Conservation (phyloP, 208 protist genomes). For the Trypanosoma vivax region DNA sequence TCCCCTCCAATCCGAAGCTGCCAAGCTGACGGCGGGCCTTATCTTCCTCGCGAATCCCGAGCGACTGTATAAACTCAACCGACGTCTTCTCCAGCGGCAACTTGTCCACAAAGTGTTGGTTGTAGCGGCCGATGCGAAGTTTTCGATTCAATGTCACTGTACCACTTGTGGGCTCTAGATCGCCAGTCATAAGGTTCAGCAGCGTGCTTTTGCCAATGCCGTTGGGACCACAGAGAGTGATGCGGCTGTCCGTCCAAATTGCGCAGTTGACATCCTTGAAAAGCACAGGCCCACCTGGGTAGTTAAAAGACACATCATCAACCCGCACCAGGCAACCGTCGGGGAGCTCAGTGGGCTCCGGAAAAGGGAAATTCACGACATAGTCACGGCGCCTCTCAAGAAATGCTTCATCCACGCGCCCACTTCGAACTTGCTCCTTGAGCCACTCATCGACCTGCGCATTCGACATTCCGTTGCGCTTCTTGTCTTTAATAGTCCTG, state of each 20-base stretch:
- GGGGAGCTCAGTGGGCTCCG: constrained; percentile 61
- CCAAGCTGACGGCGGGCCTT: constrained; percentile 80
- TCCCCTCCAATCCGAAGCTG: constrained; percentile 83
- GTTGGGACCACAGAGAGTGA: constrained; percentile 88
- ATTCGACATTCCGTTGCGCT: constrained; percentile 85
- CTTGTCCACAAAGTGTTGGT: constrained; percentile 92
- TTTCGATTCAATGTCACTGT: constrained; percentile 68
- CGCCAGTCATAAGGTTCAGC: constrained; percentile 86
- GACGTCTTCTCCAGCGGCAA: constrained; percentile 85
- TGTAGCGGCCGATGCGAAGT: constrained; percentile 85
- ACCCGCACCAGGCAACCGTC: constrained; percentile 82
- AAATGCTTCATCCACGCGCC: constrained; percentile 53
- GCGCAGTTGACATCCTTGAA: constrained; percentile 77
- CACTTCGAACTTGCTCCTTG: constrained; percentile 60
- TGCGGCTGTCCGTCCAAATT: constrained; percentile 83
- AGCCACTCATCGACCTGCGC: constrained; percentile 77
- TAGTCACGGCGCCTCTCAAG: constrained; percentile 86
- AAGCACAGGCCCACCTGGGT: constrained; percentile 61
- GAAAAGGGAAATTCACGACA: constrained; percentile 85
- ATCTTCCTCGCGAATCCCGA: constrained; percentile 65
- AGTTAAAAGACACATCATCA: constrained; percentile 80
- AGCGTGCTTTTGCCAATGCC: constrained; percentile 92
- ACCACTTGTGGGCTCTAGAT: constrained; percentile 67
- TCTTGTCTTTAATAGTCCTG: constrained; percentile 82
- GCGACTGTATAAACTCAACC: constrained; percentile 79